A percentile compares a stretch with the other conserved stretches of the same genome.
Evolutionary conservation across 2,329 filamentous ascomycete species (phyloP).

Genomic region (Nemania abortiva): DNA sequence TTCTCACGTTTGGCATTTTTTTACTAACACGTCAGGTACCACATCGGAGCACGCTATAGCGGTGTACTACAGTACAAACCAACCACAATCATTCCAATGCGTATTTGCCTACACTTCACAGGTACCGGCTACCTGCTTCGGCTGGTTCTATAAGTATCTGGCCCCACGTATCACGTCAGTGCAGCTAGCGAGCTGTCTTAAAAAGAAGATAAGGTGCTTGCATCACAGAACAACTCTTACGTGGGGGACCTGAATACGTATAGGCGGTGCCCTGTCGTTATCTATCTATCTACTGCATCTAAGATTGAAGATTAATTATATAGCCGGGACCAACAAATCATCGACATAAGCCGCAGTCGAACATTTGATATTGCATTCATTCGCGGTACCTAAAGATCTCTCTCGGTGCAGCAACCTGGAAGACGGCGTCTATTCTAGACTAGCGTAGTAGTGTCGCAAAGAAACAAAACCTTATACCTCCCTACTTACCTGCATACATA

Average conservation of each 20-base stretch:
- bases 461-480: background rate
- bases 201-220: conserved; percentile 18
- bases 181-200: conserved; percentile 3
- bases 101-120: background rate
- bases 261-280: background rate
- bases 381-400: background rate
- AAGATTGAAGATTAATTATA: background rate
- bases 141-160: background rate
- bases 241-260: conserved; percentile 11
- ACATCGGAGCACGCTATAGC: background rate
- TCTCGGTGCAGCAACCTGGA: background rate
- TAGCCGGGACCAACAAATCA: background rate
- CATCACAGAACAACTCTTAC: background rate
- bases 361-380: background rate
- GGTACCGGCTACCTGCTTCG: background rate
- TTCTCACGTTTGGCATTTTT: background rate
- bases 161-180: conserved; percentile 40
- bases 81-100: too few relatives aligned
- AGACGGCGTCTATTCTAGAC: background rate
- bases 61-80: too few relatives aligned
- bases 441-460: too few relatives aligned
- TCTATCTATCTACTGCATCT: too few relatives aligned
- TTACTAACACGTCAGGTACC: background rate
- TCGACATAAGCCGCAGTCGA: background rate
- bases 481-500: background rate